phyloP scores from a whole-genome alignment of 1,139 yeast genomes.

The Arxiozyma slooffiae region DNA sequence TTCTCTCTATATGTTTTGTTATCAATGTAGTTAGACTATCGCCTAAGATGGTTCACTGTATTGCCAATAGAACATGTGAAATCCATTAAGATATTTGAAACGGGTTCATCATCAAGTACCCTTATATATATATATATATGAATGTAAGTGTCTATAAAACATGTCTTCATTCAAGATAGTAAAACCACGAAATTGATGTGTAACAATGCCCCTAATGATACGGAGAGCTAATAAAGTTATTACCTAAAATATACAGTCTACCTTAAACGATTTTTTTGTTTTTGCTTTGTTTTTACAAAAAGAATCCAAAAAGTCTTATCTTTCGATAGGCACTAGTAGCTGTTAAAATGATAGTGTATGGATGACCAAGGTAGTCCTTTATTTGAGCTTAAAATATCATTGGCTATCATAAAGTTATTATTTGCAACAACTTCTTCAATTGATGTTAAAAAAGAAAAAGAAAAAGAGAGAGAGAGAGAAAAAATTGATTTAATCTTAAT shows the following conservation, averaged over 20 bases:
- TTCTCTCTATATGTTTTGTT: constrained; percentile 32
- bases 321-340: neutral
- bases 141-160: constrained; percentile 41
- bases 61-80: constrained; percentile 62
- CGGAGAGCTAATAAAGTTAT: constrained; percentile 50
- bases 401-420: constrained; percentile 11
- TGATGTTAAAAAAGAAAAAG: constrained; percentile 20
- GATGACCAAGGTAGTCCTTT: neutral
- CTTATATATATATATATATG: constrained; percentile 42
- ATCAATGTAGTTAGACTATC: constrained; percentile 65
- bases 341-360: neutral
- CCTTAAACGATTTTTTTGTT: constrained; percentile 15
- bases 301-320: constrained; percentile 6
- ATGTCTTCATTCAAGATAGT: constrained; percentile 64
- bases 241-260: constrained; percentile 29
- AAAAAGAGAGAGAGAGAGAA: too few species aligned
- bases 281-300: too few species aligned
- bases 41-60: constrained; percentile 80
- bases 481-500: constrained; percentile 24
- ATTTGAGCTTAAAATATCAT: neutral
- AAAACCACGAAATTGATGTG: constrained; percentile 49
- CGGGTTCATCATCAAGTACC: constrained; percentile 77
- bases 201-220: constrained; percentile 44
- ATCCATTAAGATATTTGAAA: constrained; percentile 73
- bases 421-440: constrained; percentile 23